A percentile compares a stretch with the other conserved stretches of the same genome.
These are phyloP conservation scores for Kernera saxatilis DNA, from an alignment of 345 rosid species.

Conservation along the genomic window DNA sequence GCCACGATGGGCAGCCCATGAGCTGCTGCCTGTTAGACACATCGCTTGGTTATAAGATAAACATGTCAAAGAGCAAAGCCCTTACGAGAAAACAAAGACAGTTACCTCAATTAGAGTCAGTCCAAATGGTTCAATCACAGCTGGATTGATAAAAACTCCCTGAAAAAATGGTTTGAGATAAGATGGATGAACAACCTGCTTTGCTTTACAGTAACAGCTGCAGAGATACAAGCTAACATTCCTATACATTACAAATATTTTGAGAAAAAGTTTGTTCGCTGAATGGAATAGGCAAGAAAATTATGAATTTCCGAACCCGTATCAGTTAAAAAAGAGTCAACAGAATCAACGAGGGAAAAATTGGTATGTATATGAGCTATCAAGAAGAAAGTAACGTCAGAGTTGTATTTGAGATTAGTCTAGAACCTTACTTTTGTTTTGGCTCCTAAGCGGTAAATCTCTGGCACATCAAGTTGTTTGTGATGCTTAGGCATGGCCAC, in stretches of 20 bases:
- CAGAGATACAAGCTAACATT: neutral
- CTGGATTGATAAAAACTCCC: conserved; percentile 89
- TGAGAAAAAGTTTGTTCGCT: neutral
- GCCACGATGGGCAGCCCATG: conserved; percentile 74
- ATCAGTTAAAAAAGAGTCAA: neutral
- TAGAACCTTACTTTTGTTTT: conserved; percentile 49
- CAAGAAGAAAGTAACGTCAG: neutral
- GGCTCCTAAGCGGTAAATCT: conserved; percentile 60
- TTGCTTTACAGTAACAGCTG: neutral
- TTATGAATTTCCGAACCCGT: neutral
- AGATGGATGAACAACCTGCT: neutral
- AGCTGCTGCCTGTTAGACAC: conserved; percentile 63
- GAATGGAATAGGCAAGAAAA: neutral
- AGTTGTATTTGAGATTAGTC: neutral
- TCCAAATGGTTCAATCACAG: conserved; percentile 82
- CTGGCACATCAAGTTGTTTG: conserved; percentile 66
- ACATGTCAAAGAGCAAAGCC: neutral
- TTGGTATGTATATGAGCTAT: neutral
- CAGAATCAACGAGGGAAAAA: neutral
- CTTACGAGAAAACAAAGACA: conserved; percentile 13
- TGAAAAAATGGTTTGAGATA: conserved; percentile 16
- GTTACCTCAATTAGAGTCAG: conserved; percentile 75
- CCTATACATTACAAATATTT: neutral
- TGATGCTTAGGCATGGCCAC: conserved; percentile 76
- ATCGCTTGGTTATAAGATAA: conserved; percentile 2